Conservation (phyloP, 768 basidiomycete genomes). For the Kondoa malvinella region DNA sequence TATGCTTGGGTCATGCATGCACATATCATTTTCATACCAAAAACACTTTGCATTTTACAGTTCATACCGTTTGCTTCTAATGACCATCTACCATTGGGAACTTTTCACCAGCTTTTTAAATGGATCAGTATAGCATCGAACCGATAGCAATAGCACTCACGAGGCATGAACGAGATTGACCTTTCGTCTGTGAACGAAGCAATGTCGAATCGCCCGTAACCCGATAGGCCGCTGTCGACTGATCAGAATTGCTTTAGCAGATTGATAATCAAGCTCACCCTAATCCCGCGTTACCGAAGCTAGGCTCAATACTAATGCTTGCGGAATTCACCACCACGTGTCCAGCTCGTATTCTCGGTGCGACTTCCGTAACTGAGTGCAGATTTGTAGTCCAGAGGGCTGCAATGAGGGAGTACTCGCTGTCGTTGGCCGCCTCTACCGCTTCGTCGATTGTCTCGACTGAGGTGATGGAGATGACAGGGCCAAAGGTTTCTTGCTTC, state of each 20-base stretch:
- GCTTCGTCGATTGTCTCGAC: constrained; percentile 43
- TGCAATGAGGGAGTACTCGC: constrained; percentile 41
- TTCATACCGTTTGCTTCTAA: background rate
- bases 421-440: constrained; percentile 42
- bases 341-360: constrained; percentile 40
- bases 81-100: background rate
- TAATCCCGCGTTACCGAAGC: constrained; percentile 33
- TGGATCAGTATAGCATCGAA: background rate
- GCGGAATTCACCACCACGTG: constrained; percentile 43
- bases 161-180: background rate
- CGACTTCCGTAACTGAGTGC: constrained; percentile 37
- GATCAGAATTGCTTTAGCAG: background rate
- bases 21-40: no score
- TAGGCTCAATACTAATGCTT: constrained; percentile 38
- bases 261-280: background rate
- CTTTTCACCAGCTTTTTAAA: background rate
- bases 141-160: background rate
- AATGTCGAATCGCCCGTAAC: background rate
- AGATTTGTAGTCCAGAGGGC: constrained; percentile 42
- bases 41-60: no score
- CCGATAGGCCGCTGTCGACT: background rate
- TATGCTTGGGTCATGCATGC: no score
- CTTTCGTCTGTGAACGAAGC: background rate
- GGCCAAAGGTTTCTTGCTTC: constrained; percentile 49
- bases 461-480: constrained; percentile 38